Evolutionary conservation across 306 rosid genomes (phyloP), one percentile per base, ranked within the genome.

Genomic region (Begonia loranthoides): DNA sequence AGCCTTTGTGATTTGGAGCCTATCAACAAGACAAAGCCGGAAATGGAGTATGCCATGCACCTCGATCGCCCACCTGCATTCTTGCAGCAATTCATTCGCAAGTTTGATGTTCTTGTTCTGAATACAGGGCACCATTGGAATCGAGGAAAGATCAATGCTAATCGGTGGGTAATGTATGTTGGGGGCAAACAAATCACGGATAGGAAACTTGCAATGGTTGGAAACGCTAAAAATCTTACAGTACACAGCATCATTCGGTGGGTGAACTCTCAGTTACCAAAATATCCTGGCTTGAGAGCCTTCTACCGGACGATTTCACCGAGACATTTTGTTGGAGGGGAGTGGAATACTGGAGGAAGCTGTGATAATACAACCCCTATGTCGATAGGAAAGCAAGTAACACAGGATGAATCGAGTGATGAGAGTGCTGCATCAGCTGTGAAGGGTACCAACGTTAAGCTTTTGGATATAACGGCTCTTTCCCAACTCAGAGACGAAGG

Each of bases 61-160:
- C 73, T 90, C 62, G 99, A 90, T 45, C 88, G 82, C 11, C 80
- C 99, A 0, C 86, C 93, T 0, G 87, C 96, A 41, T 86, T 90
- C 66, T 50, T 90, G 73, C 72, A 79, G 17, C 67, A 34, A 64
- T 86, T 52, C 70, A 82, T 90, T 55, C 68, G 65, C 50, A 57
- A 59, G 22, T 83, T 90, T 64, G 60, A 86, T 61, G 93, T 86
- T 47, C 73, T 90, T 69, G 83, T 90, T 78, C 94, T 90, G 21
- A 90, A 90, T 61, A 86, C 99, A 4, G 95, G 95, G 46, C 99
- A 90, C 74, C 95, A 86, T 51, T 90, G 99, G 95, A 83, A 90
- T 72, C 68, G 82, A 57, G 87, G 82, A 45, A 90, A 90, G 67
- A 62, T 90, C 46, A 72, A 17, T 12, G 82, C 73, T 33, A 86